Percentiles rank a stretch among this genome's conserved stretches.
phyloP scores from a whole-genome alignment of 176 grass and related monocot species.

The Zea luxurians region DNA sequence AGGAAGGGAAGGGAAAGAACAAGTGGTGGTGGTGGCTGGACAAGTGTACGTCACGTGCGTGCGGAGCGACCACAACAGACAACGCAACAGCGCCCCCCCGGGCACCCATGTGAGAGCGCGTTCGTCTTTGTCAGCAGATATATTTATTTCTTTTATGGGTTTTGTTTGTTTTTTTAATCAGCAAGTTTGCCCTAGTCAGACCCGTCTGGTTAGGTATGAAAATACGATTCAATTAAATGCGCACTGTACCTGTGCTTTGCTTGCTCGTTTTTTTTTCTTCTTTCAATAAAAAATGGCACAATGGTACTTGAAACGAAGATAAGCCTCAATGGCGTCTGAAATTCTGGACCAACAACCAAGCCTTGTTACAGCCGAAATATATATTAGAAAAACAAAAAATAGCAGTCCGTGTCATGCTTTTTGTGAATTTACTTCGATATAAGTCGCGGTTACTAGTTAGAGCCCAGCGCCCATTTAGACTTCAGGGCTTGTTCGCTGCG shows the following conservation, averaged over 20 bases:
- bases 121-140: too few relatives aligned
- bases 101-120: too few relatives aligned
- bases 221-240: background rate
- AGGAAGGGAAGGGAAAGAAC: constrained; percentile 34
- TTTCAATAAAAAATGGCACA: background rate
- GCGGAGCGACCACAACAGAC: background rate
- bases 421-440: too few relatives aligned
- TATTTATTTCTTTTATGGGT: too few relatives aligned
- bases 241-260: background rate
- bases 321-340: background rate
- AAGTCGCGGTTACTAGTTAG: background rate
- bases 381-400: background rate
- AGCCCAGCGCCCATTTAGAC: constrained; percentile 2
- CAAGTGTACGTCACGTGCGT: constrained; percentile 20
- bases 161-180: too few relatives aligned
- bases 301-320: background rate
- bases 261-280: background rate
- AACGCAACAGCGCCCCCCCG: background rate
- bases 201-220: too few relatives aligned
- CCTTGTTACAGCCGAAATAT: background rate
- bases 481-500: too few relatives aligned
- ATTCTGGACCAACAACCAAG: constrained; percentile 12
- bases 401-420: background rate
- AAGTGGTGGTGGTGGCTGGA: constrained; percentile 40
- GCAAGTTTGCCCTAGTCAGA: too few relatives aligned